A percentile compares a stretch with the other conserved stretches of the same genome.
These are phyloP conservation scores for Bothriochloa decipiens DNA, from an alignment of 176 grass and related monocot genomes.

Conservation along the genomic window DNA sequence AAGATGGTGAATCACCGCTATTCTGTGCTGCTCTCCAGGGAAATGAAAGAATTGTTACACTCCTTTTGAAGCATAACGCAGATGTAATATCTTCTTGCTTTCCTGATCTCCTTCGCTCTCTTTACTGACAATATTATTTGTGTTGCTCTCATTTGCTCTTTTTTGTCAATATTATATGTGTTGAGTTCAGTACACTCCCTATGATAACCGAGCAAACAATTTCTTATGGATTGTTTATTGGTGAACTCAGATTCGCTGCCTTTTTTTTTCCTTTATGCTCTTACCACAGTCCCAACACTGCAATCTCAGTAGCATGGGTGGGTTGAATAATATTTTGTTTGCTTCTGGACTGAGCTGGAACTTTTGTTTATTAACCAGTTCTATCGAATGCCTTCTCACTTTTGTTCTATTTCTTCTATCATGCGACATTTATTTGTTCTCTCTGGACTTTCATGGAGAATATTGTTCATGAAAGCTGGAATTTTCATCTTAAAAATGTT, in stretches of 20 bases:
- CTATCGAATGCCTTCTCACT: not conserved
- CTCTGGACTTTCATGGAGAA: not conserved
- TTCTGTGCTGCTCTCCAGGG: not conserved
- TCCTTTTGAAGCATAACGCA: not conserved
- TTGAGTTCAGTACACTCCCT: not conserved
- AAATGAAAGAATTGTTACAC: not conserved
- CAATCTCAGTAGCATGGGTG: not conserved
- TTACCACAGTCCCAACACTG: not conserved
- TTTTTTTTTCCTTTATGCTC: conserved; percentile 1
- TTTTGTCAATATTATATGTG: not conserved
- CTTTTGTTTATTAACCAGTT: not conserved
- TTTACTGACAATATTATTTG: not conserved
- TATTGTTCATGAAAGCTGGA: not conserved
- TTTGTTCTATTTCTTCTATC: not conserved
- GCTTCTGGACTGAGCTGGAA: not conserved
- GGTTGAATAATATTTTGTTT: conserved; percentile 22
- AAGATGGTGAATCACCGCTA: conserved; percentile 25
- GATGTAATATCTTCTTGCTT: conserved; percentile 29
- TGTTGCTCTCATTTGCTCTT: not conserved
- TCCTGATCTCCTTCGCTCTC: not conserved
- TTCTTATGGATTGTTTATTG: not conserved
- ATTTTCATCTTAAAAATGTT: conserved; percentile 4
- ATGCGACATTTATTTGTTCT: not conserved
- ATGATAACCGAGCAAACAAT: not conserved
- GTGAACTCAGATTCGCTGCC: not conserved